These are phyloP conservation scores for Brasenia schreberi DNA, from an alignment of 164 flowering plant genomes.

Conservation along the genomic window DNA sequence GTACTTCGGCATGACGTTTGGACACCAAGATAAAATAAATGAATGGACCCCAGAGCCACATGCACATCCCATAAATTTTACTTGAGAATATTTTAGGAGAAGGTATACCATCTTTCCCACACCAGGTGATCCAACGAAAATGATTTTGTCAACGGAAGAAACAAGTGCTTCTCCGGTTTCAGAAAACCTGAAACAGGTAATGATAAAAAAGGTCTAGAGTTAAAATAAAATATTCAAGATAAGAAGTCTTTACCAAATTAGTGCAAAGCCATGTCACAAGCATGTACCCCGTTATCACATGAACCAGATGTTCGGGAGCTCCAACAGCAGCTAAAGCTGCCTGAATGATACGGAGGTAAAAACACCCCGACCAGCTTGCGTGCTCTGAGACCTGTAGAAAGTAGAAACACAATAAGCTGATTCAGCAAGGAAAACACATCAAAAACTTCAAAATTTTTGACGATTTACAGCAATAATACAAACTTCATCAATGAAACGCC, in stretches of 20 bases:
- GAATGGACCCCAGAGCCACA: too few species aligned
- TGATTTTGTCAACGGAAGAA: slow-evolving; percentile 92
- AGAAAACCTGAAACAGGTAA: slow-evolving; percentile 53
- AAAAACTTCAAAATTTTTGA: too few species aligned
- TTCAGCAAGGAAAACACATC: too few species aligned
- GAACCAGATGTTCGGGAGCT: slow-evolving; percentile 92
- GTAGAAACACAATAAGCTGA: not conserved
- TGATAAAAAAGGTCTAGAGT: too few species aligned
- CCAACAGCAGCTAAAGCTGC: slow-evolving; percentile 93
- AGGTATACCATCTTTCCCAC: slow-evolving; percentile 77
- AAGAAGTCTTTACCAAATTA: not conserved
- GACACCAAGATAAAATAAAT: too few species aligned
- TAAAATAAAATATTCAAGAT: not conserved
- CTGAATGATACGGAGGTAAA: slow-evolving; percentile 79
- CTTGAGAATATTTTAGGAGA: not conserved
- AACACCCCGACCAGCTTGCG: slow-evolving; percentile 99
- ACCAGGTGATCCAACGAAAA: slow-evolving; percentile 97
- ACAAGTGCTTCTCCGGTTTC: slow-evolving; percentile 97
- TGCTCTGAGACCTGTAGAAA: slow-evolving; percentile 79
- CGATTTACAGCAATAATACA: too few species aligned
- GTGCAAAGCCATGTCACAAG: not conserved
- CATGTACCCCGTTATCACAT: slow-evolving; percentile 86
- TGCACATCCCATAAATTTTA: too few species aligned
- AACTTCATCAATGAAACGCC: too few species aligned
- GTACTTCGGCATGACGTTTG: too few species aligned